Evolutionary conservation across 192 early-diverging fungal species (phyloP), one percentile per base, ranked within the genome.

Genomic region (Entophlyctis luteolus): DNA sequence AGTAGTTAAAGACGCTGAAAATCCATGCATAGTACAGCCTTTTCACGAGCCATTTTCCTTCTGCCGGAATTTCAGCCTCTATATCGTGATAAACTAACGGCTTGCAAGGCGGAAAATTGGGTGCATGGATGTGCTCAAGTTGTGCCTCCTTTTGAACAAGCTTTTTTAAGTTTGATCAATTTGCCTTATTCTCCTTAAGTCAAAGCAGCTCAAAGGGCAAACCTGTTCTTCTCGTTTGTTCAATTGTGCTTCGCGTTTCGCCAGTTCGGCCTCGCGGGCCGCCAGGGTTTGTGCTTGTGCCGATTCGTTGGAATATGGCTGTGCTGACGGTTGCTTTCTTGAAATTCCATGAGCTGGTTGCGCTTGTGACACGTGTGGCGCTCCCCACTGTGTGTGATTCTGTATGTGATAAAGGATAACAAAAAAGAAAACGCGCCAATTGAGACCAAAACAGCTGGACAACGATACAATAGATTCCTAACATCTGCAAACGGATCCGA

Each of bases 41-140:
- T 57, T 74, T 78, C 18, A 76, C 77, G 6, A 79, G 62, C 65
- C 68, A 63, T 34, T 73, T 38, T 14, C 77, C 77, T 2, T 48
- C 32, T 10, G 62, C 48, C 16, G 77, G 77, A 49, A 79, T 79
- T 25, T 79, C 77, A 10, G 72, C 67, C 22, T 76, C 70, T 28
- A 79, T 79, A 36, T 73, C 71, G 48, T 79, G 77, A 47, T 79
- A 79, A 0, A 79, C 52, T 46, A 79, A 56, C 42, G 77, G 77
- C 37, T 55, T 36, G 68, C 50, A 74, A 10, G 65, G 70, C 22
- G 72, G 73, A 62, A 70, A 78, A 46, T 78, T 78, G 3, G 77
- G 77, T 8, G 66, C 36, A 5, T 72, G 22, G 55, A 42, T 69
- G 20, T 47, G 62, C 28, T 34, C 59, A 46, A 75, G 23, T 2